Evolutionary conservation across 2,329 filamentous ascomycete species (phyloP), one percentile per base, ranked within the genome.

Genomic region (Alternaria consortialis): DNA sequence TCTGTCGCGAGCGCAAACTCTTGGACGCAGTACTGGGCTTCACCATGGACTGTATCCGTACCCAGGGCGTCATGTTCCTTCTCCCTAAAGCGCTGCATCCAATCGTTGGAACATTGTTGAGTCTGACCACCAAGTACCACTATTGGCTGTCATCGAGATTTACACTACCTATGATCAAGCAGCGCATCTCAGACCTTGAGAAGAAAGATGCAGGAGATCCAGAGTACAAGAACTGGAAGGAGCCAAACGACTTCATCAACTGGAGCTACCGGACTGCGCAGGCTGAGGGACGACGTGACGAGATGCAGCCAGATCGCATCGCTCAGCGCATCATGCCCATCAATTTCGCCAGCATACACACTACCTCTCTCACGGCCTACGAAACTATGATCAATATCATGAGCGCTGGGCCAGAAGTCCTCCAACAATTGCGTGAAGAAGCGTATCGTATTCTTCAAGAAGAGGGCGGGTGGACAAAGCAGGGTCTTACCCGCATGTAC

Each of bases 281-380:
- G 34, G 76, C 77, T 0, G 85, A 87, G 54, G 77, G 77, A 6
- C 71, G 74, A 15, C 37, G 23, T 6, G 70, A 76, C 13, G 84
- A 88, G 57, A 78, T 86, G 23, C 74, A 83, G 25, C 80, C 85
- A 0, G 69, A 77, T 3, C 79, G 80, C 42, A 81, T 88, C 15
- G 83, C 84, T 2, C 81, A 84, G 62, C 80, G 84, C 13, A 72
- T 88, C 5, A 75, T 88, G 36, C 84, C 85, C 0, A 77, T 88
- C 43, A 84, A 87, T 68, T 87, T 88, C 60, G 86, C 85, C 3
- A 83, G 85, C 17, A 86, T 87, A 27, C 86, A 88, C 73, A 88
- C 86, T 2, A 87, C 86, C 0, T 80, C 83, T 7, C 67, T 87
- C 12, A 86, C 85, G 0, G 81, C 82, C 3, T 82, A 83, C 46